Percentiles rank a stretch among this genome's conserved stretches.
These are phyloP conservation scores for Suillus variegatus DNA, from an alignment of 768 basidiomycete species.

Conservation along the genomic window DNA sequence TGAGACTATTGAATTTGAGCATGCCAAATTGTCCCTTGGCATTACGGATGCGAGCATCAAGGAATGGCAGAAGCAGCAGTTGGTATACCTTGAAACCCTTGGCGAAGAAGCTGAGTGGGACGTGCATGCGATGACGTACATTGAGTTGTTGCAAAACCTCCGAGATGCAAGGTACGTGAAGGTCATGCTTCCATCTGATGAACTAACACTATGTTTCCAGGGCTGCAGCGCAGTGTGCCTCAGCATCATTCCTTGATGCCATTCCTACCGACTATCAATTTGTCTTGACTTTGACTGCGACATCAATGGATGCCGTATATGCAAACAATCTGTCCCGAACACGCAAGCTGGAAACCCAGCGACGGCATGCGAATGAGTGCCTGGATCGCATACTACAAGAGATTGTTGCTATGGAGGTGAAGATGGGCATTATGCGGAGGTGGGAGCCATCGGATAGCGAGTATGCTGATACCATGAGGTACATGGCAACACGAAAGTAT, in stretches of 20 bases:
- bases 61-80: constrained; percentile 15
- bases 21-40: background rate
- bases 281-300: constrained; percentile 11
- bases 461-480: constrained; percentile 21
- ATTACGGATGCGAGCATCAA: background rate
- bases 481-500: constrained; percentile 19
- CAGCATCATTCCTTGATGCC: background rate
- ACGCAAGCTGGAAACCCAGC: constrained; percentile 25
- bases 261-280: constrained; percentile 19
- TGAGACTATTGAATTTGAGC: background rate
- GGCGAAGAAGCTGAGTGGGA: constrained; percentile 29
- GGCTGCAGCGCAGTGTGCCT: constrained; percentile 7
- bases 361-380: constrained; percentile 17
- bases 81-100: constrained; percentile 25
- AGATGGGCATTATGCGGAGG: constrained; percentile 26
- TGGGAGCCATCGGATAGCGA: constrained; percentile 28
- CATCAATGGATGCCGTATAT: constrained; percentile 15
- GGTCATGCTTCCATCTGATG: background rate
- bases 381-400: constrained; percentile 18
- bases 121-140: constrained; percentile 18
- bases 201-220: constrained; percentile 13
- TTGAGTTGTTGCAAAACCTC: constrained; percentile 5
- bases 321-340: constrained; percentile 18
- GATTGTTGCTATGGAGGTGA: constrained; percentile 25
- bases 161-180: background rate